These are phyloP conservation scores for Besnoitia besnoiti DNA, from an alignment of 169 alveolate genomes.

Conservation along the genomic window DNA sequence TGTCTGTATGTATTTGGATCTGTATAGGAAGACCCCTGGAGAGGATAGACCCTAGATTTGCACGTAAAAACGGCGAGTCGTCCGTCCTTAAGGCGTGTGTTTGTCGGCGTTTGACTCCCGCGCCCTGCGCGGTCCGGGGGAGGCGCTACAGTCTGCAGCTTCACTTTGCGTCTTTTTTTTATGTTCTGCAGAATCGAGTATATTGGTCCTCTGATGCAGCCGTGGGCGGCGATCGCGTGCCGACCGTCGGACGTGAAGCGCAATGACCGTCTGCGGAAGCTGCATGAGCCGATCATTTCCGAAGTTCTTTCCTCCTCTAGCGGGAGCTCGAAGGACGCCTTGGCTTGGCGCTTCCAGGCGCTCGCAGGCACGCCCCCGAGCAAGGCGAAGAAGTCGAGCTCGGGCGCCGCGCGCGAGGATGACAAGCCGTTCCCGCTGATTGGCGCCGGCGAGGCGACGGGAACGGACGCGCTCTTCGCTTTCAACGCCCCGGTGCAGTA, in stretches of 20 bases:
- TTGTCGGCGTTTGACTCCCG: too few relatives aligned
- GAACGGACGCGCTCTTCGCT: constrained; percentile 56
- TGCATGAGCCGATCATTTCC: constrained; percentile 43
- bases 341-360: background rate
- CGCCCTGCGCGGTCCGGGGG: too few relatives aligned
- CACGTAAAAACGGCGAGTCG: too few relatives aligned
- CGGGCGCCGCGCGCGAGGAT: background rate
- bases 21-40: too few relatives aligned
- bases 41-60: too few relatives aligned
- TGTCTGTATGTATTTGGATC: background rate
- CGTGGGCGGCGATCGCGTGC: constrained; percentile 73
- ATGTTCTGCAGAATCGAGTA: constrained; percentile 86
- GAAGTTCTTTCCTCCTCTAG: constrained; percentile 34
- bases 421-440: background rate
- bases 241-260: constrained; percentile 60
- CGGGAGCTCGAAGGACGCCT: background rate
- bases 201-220: constrained; percentile 97
- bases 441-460: constrained; percentile 45
- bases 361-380: background rate
- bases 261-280: constrained; percentile 40
- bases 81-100: too few relatives aligned
- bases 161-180: background rate
- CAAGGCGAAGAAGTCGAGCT: background rate
- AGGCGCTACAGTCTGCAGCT: too few relatives aligned
- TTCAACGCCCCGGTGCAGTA: constrained; percentile 82